phyloP scores from a whole-genome alignment of 2,329 filamentous ascomycete genomes.

The Dactylonectria macrodidyma region DNA sequence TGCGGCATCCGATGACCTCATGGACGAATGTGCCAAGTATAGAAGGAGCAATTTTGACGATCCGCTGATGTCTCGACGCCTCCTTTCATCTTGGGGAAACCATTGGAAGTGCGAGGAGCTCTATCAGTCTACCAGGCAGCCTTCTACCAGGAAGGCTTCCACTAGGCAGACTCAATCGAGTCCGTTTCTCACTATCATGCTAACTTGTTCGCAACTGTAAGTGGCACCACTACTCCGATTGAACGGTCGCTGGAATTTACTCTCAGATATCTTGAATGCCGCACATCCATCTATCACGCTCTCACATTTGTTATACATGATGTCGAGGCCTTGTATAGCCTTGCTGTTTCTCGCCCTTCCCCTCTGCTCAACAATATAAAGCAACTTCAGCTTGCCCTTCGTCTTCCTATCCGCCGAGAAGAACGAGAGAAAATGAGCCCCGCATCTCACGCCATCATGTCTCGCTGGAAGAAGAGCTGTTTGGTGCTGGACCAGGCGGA shows the following conservation, averaged over 20 bases:
- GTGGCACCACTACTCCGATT: not conserved
- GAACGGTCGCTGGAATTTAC: not conserved
- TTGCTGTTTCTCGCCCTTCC: slow-evolving; percentile 2
- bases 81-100: slow-evolving; percentile 1
- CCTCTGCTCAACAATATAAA: not conserved
- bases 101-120: slow-evolving; percentile 14
- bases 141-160: not conserved
- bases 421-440: not conserved
- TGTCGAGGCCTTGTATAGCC: not conserved
- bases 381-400: slow-evolving; percentile 6
- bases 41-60: not conserved
- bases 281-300: slow-evolving; percentile 1
- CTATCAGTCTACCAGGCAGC: slow-evolving; percentile 10
- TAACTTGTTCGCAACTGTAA: slow-evolving; percentile 6
- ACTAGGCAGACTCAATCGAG: not conserved
- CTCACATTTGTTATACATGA: slow-evolving; percentile 11
- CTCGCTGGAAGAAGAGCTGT: slow-evolving; percentile 2
- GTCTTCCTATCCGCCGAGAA: not conserved
- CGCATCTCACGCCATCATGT: not conserved
- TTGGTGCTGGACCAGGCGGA: slow-evolving; percentile 1
- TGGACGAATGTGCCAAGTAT: not conserved
- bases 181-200: slow-evolving; percentile 3
- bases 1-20: slow-evolving; percentile 2
- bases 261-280: slow-evolving; percentile 3
- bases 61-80: not conserved